Conservation (phyloP, 352 stramenopile genomes). For the Pythium plurisporium region DNA sequence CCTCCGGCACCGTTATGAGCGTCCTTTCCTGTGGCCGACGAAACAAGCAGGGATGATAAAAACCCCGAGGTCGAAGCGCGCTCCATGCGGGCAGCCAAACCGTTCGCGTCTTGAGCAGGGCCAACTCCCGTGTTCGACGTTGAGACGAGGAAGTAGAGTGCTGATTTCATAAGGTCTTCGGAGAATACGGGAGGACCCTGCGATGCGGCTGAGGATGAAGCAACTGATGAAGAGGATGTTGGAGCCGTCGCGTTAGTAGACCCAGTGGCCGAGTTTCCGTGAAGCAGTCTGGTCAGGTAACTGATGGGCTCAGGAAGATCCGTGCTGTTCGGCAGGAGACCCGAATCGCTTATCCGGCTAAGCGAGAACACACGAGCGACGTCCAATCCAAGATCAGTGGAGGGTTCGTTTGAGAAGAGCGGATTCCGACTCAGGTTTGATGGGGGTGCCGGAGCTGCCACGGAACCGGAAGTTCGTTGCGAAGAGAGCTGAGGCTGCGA, state of each 20-base stretch:
- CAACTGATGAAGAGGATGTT: neutral
- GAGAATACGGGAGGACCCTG: constrained; percentile 34
- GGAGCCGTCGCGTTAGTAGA: neutral
- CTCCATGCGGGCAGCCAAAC: constrained; percentile 12
- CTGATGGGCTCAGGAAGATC: constrained; percentile 64
- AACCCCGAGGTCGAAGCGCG: constrained; percentile 35
- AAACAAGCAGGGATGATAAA: constrained; percentile 46
- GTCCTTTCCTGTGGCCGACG: constrained; percentile 36
- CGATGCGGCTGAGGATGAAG: constrained; percentile 1
- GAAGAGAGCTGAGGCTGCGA: neutral
- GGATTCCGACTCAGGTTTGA: constrained; percentile 30
- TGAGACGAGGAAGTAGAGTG: constrained; percentile 59
- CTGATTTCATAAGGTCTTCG: constrained; percentile 57
- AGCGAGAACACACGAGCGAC: constrained; percentile 22
- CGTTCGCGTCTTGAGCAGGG: constrained; percentile 9
- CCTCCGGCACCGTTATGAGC: constrained; percentile 1
- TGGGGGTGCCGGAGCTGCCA: constrained; percentile 5
- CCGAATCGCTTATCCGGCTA: constrained; percentile 23
- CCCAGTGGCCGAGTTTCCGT: neutral
- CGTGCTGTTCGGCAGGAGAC: constrained; percentile 42
- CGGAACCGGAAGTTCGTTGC: neutral
- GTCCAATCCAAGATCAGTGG: constrained; percentile 23
- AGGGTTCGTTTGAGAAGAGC: constrained; percentile 52
- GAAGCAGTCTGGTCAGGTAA: constrained; percentile 36
- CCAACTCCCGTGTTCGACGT: constrained; percentile 41